phyloP scores from a whole-genome alignment of 2,329 filamentous ascomycete species.

The Metarhizium humberi region DNA sequence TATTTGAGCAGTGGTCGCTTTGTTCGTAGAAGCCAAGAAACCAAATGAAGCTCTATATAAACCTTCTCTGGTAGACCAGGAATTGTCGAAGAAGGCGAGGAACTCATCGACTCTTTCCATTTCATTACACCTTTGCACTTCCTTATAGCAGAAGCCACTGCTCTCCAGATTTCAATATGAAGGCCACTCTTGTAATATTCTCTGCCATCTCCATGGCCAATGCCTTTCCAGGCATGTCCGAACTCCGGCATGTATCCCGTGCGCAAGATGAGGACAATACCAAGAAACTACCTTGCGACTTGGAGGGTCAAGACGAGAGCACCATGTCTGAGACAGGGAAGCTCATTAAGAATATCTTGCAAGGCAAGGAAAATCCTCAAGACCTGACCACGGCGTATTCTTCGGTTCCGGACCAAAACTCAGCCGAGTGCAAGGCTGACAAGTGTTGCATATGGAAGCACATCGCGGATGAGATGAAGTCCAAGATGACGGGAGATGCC shows the following conservation, averaged over 20 bases:
- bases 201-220: conserved; percentile 7
- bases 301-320: conserved; percentile 16
- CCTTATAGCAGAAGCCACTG: too few species aligned
- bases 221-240: conserved; percentile 5
- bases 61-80: background rate
- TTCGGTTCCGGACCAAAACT: conserved; percentile 1
- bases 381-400: background rate
- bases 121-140: background rate
- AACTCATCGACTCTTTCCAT: background rate
- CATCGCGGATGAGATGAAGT: conserved; percentile 26
- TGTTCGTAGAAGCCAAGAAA: too few species aligned
- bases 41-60: too few species aligned
- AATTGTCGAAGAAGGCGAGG: too few species aligned
- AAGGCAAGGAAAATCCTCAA: conserved; percentile 8
- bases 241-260: conserved; percentile 2
- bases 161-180: background rate
- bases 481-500: conserved; percentile 21
- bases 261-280: conserved; percentile 1
- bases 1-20: too few species aligned
- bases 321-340: conserved; percentile 20
- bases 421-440: conserved; percentile 18
- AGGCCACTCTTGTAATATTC: background rate
- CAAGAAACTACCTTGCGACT: conserved; percentile 25
- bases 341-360: conserved; percentile 24
- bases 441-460: conserved; percentile 33